A percentile compares a stretch with the other conserved stretches of the same genome.
Conservation (phyloP, 345 rosid genomes). For the Salix dunnii region DNA sequence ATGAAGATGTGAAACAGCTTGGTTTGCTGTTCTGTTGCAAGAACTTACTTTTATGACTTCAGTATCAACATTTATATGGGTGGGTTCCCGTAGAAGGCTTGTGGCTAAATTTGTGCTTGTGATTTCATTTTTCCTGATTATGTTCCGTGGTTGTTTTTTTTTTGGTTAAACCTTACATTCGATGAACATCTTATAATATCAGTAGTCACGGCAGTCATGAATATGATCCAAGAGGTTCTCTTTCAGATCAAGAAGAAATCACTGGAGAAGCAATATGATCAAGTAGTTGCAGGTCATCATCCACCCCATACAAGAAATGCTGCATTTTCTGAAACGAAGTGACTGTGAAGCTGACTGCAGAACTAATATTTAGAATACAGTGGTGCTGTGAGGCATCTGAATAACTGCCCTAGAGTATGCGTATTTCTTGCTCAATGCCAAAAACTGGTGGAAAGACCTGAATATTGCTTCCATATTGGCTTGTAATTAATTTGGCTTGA, state of each 20-base stretch:
- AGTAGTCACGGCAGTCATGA: too few species aligned
- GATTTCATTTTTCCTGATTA: neutral
- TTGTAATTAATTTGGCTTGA: neutral
- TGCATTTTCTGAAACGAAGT: neutral
- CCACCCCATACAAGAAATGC: neutral
- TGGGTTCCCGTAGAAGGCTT: neutral
- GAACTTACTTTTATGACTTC: neutral
- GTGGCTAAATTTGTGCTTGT: neutral
- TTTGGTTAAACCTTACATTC: neutral
- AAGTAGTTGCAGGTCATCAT: neutral
- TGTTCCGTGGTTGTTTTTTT: neutral
- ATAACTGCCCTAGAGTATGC: neutral
- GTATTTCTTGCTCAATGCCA: neutral
- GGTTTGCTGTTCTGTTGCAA: conserved; percentile 5
- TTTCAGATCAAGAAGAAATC: too few species aligned
- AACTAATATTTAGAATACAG: neutral
- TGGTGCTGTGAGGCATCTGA: neutral
- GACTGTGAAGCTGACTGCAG: neutral
- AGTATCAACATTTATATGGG: neutral
- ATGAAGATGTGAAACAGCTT: conserved; percentile 4
- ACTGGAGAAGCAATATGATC: neutral
- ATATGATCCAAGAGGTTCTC: too few species aligned
- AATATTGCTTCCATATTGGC: neutral
- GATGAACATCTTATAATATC: neutral
- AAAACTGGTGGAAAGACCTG: neutral